phyloP scores from a whole-genome alignment of 2,329 filamentous ascomycete species.

The Daldinia sp. region DNA sequence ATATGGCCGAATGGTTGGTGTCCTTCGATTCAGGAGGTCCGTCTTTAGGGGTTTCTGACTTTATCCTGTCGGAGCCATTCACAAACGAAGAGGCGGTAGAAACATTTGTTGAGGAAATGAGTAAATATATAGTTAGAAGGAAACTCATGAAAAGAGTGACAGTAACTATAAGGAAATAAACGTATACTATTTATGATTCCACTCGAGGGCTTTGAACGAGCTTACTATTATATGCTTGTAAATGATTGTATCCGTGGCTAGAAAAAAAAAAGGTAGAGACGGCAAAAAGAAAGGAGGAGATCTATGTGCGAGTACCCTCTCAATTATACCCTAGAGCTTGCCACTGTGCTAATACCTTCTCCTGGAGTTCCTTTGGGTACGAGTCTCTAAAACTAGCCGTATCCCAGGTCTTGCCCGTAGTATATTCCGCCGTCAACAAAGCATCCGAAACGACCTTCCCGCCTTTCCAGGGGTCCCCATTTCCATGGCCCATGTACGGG shows the following conservation, averaged over 20 bases:
- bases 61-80: neutral
- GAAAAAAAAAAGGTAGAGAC: neutral
- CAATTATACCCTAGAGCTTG: neutral
- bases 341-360: neutral
- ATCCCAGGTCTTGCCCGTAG: slow-evolving; percentile 1
- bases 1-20: neutral
- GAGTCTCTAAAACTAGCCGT: neutral
- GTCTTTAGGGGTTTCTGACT: neutral
- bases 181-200: neutral
- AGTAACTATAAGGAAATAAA: neutral
- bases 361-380: neutral
- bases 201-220: neutral
- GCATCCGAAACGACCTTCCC: slow-evolving; percentile 4
- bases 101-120: neutral
- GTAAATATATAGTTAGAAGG: neutral
- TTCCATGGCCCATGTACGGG: slow-evolving; percentile 1
- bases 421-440: neutral
- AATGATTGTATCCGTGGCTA: neutral
- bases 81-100: too few species aligned
- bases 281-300: neutral
- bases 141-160: neutral
- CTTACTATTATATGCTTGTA: neutral
- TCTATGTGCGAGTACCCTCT: neutral
- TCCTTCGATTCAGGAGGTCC: neutral
- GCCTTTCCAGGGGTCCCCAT: neutral